These are phyloP conservation scores for Dactylis glomerata DNA, from an alignment of 176 grass and related monocot genomes.

Conservation along the genomic window DNA sequence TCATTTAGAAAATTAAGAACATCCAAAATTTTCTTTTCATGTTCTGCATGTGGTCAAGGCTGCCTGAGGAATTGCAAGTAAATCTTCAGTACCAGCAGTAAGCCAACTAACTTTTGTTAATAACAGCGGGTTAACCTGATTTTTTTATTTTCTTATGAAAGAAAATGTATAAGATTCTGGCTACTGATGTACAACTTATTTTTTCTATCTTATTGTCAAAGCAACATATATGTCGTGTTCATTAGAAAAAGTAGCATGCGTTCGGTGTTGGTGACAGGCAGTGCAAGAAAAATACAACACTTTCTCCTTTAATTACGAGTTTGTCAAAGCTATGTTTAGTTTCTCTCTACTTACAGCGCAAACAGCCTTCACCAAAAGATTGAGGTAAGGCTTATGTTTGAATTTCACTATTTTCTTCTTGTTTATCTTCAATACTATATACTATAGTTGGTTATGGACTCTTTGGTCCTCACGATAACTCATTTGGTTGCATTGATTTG, in stretches of 20 bases:
- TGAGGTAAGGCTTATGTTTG: background rate
- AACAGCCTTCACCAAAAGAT: slow-evolving; percentile 51
- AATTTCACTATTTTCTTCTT: background rate
- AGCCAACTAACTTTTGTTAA: background rate
- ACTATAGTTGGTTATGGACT: background rate
- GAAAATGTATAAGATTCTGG: background rate
- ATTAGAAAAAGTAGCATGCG: background rate
- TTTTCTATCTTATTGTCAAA: background rate
- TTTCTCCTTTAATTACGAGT: background rate
- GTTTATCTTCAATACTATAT: background rate
- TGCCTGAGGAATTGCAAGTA: background rate
- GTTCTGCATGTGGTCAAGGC: background rate
- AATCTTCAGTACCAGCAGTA: background rate
- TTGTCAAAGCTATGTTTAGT: slow-evolving; percentile 74
- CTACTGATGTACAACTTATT: background rate
- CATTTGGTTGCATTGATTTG: background rate
- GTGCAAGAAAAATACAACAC: background rate
- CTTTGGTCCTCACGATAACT: background rate
- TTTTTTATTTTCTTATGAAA: too few relatives aligned
- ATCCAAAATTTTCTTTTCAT: background rate
- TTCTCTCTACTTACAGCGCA: slow-evolving; percentile 65
- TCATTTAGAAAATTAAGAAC: background rate
- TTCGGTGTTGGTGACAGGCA: background rate
- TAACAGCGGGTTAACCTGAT: too few relatives aligned
- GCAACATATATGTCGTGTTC: background rate